phyloP scores from a whole-genome alignment of 106 monocot genomes.

The Apostasia shenzhenica region DNA sequence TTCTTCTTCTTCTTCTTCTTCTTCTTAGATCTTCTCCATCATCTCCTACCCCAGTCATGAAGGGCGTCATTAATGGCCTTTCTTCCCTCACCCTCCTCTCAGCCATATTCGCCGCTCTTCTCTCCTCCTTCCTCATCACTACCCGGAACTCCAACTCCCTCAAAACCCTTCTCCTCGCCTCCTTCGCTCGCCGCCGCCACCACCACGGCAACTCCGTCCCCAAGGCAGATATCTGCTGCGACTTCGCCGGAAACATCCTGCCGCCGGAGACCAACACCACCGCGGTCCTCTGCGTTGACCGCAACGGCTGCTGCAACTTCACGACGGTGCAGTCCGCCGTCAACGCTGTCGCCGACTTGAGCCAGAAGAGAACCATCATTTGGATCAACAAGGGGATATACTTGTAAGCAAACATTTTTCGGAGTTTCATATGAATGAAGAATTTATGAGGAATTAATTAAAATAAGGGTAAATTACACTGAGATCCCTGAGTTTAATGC shows the following conservation, averaged over 20 bases:
- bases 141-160: constrained; percentile 2
- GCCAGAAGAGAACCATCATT: constrained; percentile 55
- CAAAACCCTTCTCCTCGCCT: constrained; percentile 4
- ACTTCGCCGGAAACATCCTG: constrained; percentile 44
- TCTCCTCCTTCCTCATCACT: constrained; percentile 20
- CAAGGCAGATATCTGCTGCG: constrained; percentile 37
- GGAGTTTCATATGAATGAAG: too few relatives aligned
- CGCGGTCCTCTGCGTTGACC: constrained; percentile 65
- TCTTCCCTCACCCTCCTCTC: constrained; percentile 20
- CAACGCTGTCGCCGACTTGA: constrained; percentile 27
- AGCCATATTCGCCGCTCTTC: constrained; percentile 20
- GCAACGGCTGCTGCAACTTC: constrained; percentile 81
- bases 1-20: too few relatives aligned
- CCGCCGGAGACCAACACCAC: constrained; percentile 41
- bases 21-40: constrained; percentile 1
- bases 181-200: constrained; percentile 6
- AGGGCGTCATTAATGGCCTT: not conserved
- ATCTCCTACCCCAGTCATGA: constrained; percentile 16
- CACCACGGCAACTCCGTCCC: constrained; percentile 1
- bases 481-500: too few relatives aligned
- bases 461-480: too few relatives aligned
- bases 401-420: constrained; percentile 36
- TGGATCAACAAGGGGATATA: constrained; percentile 95
- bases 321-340: constrained; percentile 74
- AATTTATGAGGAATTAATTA: too few relatives aligned